Evolutionary conservation across 2,329 filamentous ascomycete genomes (phyloP), one percentile per base, ranked within the genome.

Genomic region (Alternaria viburni): DNA sequence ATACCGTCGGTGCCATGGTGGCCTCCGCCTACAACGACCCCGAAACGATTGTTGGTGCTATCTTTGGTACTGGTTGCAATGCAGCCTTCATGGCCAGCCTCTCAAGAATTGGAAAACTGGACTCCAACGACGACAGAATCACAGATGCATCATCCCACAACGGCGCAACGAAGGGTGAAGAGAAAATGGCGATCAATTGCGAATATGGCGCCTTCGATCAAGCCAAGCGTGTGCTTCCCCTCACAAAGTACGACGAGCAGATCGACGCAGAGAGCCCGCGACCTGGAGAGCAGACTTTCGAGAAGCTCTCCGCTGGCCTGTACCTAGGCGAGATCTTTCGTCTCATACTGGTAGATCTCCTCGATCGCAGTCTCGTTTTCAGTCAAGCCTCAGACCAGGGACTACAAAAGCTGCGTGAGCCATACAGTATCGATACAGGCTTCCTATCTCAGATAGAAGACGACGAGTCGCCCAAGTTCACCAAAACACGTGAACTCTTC

Each of bases 121-220:
- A 54, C 17, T 41, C 54, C 6, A 41, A 57, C 2, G 67, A 69
- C 9, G 57, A 57, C 12, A 41, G 54, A 3, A 56, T 64, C 15
- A 55, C 52, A 6, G 56, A 51, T 9, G 26, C 45, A 23, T 36
- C 26, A 25, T 36, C 28, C 6, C 28, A 51, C 19, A 57, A 54
- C 11, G 26, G 52, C 23, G 46, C 36, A 5, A 45, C 54, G 19
- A 47, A 41, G 21, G 25, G 28, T 7, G 52, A 62, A n/a, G 46
- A 52, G 28, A 67, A 69, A 13, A 96, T 97, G 86, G 93, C 93
- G 56, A 97, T 98, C 84, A 97, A 97, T 85, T 97, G 94, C 84
- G 95, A 98, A 81, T 97, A 94, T 88, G 95, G 95, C 69, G 94
- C 95, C 32, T 97, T 98, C 76, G 95, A 97, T 81, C 97, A 97